Evolutionary conservation across 371 early-diverging fungal species (phyloP).

Genomic region (Batkoa obscura): DNA sequence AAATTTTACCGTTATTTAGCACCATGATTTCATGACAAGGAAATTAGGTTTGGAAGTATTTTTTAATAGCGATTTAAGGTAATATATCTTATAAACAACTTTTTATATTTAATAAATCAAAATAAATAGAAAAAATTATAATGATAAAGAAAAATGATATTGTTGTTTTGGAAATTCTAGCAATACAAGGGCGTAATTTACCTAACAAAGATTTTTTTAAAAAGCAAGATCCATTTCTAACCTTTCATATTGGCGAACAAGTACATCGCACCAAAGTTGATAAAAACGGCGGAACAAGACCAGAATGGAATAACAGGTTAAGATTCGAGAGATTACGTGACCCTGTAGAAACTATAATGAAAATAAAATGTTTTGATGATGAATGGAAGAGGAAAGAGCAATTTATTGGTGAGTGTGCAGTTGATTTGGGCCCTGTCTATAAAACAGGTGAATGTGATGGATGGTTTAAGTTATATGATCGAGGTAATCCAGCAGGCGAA

Average conservation of each 20-base stretch:
- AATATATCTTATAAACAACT: too few species aligned
- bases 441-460: constrained; percentile 6
- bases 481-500: constrained; percentile 1
- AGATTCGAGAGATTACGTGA: constrained; percentile 1
- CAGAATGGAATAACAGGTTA: constrained; percentile 4
- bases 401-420: not conserved
- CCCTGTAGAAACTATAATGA: not conserved
- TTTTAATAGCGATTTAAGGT: too few species aligned
- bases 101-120: too few species aligned
- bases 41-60: too few species aligned
- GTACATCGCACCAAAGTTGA: not conserved
- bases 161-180: constrained; percentile 6
- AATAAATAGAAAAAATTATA: too few species aligned
- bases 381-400: constrained; percentile 4
- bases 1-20: too few species aligned
- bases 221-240: constrained; percentile 6
- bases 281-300: constrained; percentile 4
- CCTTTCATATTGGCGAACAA: not conserved
- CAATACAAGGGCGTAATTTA: constrained; percentile 1
- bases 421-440: constrained; percentile 2
- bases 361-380: constrained; percentile 1
- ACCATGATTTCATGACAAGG: too few species aligned
- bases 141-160: too few species aligned
- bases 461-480: constrained; percentile 3
- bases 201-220: constrained; percentile 7